phyloP scores from a whole-genome alignment of 345 rosid genomes.

The Salix udensis region DNA sequence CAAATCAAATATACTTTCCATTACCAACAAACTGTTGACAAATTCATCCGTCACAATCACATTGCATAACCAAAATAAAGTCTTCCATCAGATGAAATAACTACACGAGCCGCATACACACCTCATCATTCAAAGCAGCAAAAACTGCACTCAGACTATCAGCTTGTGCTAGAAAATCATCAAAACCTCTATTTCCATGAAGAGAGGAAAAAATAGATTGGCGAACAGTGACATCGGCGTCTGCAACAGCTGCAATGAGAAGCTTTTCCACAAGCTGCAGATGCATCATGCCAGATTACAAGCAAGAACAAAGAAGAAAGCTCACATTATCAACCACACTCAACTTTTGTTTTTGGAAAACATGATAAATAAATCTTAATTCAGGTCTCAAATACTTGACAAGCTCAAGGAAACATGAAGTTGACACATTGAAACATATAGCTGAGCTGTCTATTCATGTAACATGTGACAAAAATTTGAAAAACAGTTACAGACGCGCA shows the following conservation, averaged over 20 bases:
- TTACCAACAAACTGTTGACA: background rate
- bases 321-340: slow-evolving; percentile 1
- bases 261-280: slow-evolving; percentile 97
- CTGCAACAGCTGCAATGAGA: slow-evolving; percentile 91
- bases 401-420: background rate
- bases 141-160: slow-evolving; percentile 91
- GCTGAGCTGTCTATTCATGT: background rate
- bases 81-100: background rate
- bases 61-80: background rate
- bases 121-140: slow-evolving; percentile 99
- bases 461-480: background rate
- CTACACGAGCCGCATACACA: slow-evolving; percentile 12
- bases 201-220: slow-evolving; percentile 82
- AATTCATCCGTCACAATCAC: background rate
- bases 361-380: background rate
- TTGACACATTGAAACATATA: background rate
- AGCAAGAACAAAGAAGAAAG: slow-evolving; percentile 16
- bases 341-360: background rate
- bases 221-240: slow-evolving; percentile 94
- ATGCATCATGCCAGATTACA: slow-evolving; percentile 27
- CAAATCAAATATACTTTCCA: background rate
- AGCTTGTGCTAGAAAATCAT: slow-evolving; percentile 95
- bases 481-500: background rate
- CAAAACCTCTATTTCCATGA: slow-evolving; percentile 75
- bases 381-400: background rate